Base-by-base conservation (phyloP, 139 green algal species). In the Chlamydomonas incerta region DNA sequence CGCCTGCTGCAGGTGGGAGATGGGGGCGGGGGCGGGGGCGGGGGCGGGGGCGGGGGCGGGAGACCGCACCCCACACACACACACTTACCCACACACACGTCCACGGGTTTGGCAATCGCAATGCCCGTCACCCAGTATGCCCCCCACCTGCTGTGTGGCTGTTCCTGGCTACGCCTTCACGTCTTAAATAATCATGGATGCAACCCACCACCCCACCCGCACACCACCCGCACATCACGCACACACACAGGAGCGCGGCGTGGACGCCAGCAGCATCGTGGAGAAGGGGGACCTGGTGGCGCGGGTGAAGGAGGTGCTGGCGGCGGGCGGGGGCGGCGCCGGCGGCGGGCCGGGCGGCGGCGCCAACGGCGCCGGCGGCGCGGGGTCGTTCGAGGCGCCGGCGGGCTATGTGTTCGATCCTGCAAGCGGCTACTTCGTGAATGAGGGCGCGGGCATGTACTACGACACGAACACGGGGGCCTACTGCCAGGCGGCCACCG, bases 211-310 rank as follows among this genome's bases (percentile, higher is more conserved):
- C n/a, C n/a, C n/a, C n/a, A n/a, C n/a, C n/a, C n/a, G n/a, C n/a
- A n/a, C n/a, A n/a, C n/a, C n/a, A n/a, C n/a, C n/a, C n/a, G n/a
- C n/a, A n/a, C n/a, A 50, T 13, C 41, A 8, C 41, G 41, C 41
- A 50, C 41, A 4, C 50, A 57, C 29, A 24, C 74, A 85, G 68
- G 80, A 86, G 69, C 80, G 80, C 52, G 68, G 68, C 55, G 68
- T 86, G 72, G 89, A 95, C 73, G 37, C 81, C 28, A 81, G 71
- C 31, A 83, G 91, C 69, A 83, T 94, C 29, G 88, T 96, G 1
- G 94, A 97, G 60, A 97, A 97, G 85, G 72, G 24, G 0, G 94
- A 97, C 15, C 88, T 97, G 3, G 88, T 96, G 15, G 90, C 84
- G 2, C 88, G 87, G 34, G 93, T 91, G 29, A 82, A 82, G 71